These are phyloP conservation scores for Erythrophleum ivorense DNA, from an alignment of 331 rosid species.

Conservation along the genomic window DNA sequence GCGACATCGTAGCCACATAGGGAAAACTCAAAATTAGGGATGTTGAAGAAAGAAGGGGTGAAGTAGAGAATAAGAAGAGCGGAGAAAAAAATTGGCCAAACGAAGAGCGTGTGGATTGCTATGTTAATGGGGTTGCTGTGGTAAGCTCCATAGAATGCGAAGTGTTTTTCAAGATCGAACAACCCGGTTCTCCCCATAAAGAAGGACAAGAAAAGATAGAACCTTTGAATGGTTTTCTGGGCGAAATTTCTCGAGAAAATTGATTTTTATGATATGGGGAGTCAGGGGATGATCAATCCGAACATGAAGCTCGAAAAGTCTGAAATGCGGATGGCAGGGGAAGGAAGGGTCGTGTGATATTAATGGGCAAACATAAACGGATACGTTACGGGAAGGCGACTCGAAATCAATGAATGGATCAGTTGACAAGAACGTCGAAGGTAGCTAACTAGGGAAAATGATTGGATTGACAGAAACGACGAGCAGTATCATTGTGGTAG, in stretches of 20 bases:
- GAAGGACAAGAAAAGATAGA: not conserved
- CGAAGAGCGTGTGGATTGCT: slow-evolving; percentile 64
- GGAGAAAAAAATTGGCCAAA: slow-evolving; percentile 91
- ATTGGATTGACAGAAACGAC: not conserved
- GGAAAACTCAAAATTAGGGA: slow-evolving; percentile 54
- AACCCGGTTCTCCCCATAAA: slow-evolving; percentile 63
- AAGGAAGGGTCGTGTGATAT: no score
- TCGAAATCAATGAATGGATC: not conserved
- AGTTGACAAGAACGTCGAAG: not conserved
- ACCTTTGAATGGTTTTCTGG: not conserved
- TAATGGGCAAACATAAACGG: not conserved
- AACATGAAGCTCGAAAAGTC: not conserved
- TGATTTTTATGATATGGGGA: not conserved
- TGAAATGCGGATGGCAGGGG: not conserved
- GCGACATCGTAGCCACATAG: slow-evolving; percentile 46
- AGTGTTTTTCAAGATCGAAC: slow-evolving; percentile 75
- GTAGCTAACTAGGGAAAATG: not conserved
- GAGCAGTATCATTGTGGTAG: not conserved
- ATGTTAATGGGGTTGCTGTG: slow-evolving; percentile 74
- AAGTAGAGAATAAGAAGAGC: slow-evolving; percentile 63
- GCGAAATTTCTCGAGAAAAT: not conserved
- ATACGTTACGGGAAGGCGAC: not conserved
- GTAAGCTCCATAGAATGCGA: slow-evolving; percentile 81
- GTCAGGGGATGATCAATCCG: not conserved
- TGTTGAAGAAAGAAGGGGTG: slow-evolving; percentile 60